Conservation (phyloP, 331 rosid genomes). For the Telfairia occidentalis region DNA sequence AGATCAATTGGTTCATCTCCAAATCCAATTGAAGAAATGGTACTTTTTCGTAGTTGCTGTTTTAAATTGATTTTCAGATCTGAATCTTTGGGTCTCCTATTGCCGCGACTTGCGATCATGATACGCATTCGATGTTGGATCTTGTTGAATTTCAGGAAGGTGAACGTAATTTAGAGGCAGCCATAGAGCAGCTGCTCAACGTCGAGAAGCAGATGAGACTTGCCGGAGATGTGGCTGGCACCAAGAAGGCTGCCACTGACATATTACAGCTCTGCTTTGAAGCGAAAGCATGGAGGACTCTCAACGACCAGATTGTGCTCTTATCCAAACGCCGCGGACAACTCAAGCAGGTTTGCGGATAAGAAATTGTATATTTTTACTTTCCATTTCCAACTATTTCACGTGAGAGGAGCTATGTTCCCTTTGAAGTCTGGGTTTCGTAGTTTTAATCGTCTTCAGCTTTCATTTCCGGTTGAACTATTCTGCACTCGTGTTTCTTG, state of each 20-base stretch:
- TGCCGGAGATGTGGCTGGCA: constrained; percentile 67
- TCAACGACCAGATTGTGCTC: constrained; percentile 84
- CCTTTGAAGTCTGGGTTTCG: neutral
- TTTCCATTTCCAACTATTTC: neutral
- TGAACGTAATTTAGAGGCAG: constrained; percentile 45
- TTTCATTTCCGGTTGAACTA: neutral
- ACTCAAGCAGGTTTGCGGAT: constrained; percentile 73
- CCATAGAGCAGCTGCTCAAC: constrained; percentile 68
- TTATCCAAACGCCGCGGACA: constrained; percentile 97
- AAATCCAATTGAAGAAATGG: constrained; percentile 14
- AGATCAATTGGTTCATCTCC: neutral
- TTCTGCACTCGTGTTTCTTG: neutral
- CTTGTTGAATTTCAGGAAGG: constrained; percentile 40
- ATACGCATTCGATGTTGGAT: constrained; percentile 6
- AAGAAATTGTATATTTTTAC: neutral
- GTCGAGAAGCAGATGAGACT: constrained; percentile 90
- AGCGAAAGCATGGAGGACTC: constrained; percentile 86
- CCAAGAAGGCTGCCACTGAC: constrained; percentile 80
- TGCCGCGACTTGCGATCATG: neutral
- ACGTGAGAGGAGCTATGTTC: neutral
- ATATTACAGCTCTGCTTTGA: constrained; percentile 78
- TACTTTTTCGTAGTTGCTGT: neutral
- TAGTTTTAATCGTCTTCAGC: neutral
- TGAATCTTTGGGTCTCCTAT: neutral
- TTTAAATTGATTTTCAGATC: constrained; percentile 11